phyloP scores from a whole-genome alignment of 805 yeast genomes.

The Pichia nakasei region DNA sequence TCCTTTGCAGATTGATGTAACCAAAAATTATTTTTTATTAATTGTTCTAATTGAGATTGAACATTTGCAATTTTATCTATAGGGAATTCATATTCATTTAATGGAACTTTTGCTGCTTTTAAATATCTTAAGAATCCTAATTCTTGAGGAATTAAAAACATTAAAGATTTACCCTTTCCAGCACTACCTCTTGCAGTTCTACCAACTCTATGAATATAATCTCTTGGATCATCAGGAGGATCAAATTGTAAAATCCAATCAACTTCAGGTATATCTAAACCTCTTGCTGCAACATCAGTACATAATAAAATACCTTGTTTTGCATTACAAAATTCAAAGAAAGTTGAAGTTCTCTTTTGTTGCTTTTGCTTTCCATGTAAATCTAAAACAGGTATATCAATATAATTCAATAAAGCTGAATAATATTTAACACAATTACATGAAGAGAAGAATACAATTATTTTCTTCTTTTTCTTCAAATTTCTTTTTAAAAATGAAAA shows the following conservation, averaged over 20 bases:
- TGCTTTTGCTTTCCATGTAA: conserved; percentile 98
- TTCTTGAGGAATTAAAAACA: conserved; percentile 93
- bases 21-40: conserved; percentile 87
- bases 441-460: conserved; percentile 90
- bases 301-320: conserved; percentile 87
- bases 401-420: conserved; percentile 89
- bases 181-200: conserved; percentile 92
- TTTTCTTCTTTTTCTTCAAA: conserved; percentile 83
- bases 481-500: conserved; percentile 93
- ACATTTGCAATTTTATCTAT: conserved; percentile 90
- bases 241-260: conserved; percentile 99
- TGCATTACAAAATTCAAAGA: conserved; percentile 96
- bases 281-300: conserved; percentile 99
- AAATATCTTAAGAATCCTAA: conserved; percentile 90
- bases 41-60: conserved; percentile 85
- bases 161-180: conserved; percentile 87
- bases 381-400: conserved; percentile 93
- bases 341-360: conserved; percentile 96
- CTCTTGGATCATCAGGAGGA: conserved; percentile 99
- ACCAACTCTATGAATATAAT: conserved; percentile 97
- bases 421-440: conserved; percentile 96
- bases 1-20: conserved; percentile 94
- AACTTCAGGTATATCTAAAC: conserved; percentile 95
- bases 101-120: conserved; percentile 94
- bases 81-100: conserved; percentile 96